phyloP scores from a whole-genome alignment of 441 rosid genomes.

The Cnidoscolus chayamansa region DNA sequence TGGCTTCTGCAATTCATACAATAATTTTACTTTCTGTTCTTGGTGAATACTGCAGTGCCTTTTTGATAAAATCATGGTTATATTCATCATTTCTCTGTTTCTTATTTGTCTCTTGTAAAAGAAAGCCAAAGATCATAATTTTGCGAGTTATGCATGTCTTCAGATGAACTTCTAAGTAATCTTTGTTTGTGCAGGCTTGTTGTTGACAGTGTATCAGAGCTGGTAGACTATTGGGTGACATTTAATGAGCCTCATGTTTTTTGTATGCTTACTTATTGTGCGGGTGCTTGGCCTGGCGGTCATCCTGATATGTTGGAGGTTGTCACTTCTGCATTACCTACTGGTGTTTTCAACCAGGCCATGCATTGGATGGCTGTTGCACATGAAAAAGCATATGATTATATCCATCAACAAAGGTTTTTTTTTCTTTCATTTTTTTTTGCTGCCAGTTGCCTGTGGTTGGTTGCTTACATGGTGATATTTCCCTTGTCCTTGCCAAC shows the following conservation, averaged over 20 bases:
- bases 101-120: conserved; percentile 2
- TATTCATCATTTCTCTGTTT: neutral
- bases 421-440: neutral
- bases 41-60: neutral
- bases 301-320: conserved; percentile 87
- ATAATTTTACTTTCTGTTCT: conserved; percentile 1
- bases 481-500: neutral
- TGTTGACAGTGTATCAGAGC: conserved; percentile 67
- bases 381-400: conserved; percentile 78
- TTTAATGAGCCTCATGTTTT: conserved; percentile 96
- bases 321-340: conserved; percentile 85
- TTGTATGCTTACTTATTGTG: conserved; percentile 84
- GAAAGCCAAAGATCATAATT: neutral
- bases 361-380: conserved; percentile 91
- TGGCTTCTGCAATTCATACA: conserved; percentile 10
- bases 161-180: neutral
- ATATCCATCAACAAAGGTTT: conserved; percentile 67
- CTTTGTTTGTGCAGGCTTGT: conserved; percentile 58
- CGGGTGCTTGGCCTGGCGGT: conserved; percentile 99
- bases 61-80: neutral
- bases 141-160: neutral
- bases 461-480: neutral
- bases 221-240: conserved; percentile 87
- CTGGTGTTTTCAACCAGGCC: conserved; percentile 79
- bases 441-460: neutral